Base-by-base conservation (phyloP, 371 early-diverging fungal species). In the Mortierella sp. region DNA sequence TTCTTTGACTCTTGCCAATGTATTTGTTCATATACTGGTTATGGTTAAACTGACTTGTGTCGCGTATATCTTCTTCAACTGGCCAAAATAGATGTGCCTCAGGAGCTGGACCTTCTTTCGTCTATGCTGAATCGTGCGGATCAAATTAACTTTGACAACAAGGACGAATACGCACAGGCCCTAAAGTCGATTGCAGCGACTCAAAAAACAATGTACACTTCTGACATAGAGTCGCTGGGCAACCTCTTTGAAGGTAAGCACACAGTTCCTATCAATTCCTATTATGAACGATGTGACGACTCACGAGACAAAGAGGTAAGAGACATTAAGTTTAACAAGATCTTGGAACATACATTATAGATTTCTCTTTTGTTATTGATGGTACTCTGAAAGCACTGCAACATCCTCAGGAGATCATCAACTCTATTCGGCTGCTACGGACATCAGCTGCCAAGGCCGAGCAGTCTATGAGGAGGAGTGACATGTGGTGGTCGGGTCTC, bases 311-410 rank as follows among this genome's bases (percentile, higher is more conserved):
- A n/a, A n/a, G n/a, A n/a, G n/a, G n/a, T 19, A 63, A 50, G 50
- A 14, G 50, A 50, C 16, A 13, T 1, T 50, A 16, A 14, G 14
- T 1, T 26, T 52, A 57, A 60, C 52, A n/a, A 24, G 14, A 54
- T 26, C 6, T 16, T n/a, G n/a, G 34, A 38, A 57, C 1, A 7
- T 47, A 44, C 13, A 28, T 16, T 72, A 19, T 65, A 84, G 84
- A 87, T 34, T 87, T 87, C 57, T 87, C 87, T 1, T 87, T 82
- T 78, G 87, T 87, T 26, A 82, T 87, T 24, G 80, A 87, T n/a
- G 87, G 87, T 9, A 87, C 87, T 3, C 45, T 87, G 70, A 77
- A 73, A 55, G 87, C 87, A 0, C 34, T 87, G 6, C 83, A 75
- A 24, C 87, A 83, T 38, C 87, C 87, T 2, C 83, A 87, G 31